Evolutionary conservation across 1,284 basidiomycete species (phyloP).

Genomic region (Fomitiporia mediterranea): DNA sequence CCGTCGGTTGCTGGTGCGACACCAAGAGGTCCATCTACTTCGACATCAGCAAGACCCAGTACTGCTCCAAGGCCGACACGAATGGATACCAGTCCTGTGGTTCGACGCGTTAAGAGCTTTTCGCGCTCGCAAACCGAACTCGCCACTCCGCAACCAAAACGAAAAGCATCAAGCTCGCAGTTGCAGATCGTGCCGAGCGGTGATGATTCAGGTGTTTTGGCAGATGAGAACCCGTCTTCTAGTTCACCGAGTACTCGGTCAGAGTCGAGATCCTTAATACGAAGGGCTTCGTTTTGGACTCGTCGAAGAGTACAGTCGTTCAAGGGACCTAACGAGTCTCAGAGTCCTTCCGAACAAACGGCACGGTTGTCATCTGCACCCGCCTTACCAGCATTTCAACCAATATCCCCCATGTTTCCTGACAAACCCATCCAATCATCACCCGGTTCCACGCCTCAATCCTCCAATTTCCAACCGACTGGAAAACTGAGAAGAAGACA

Average conservation of each 20-base stretch:
- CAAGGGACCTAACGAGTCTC: slow-evolving; percentile 1
- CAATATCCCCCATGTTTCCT: slow-evolving; percentile 19
- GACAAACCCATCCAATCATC: slow-evolving; percentile 12
- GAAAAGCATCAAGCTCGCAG: neutral
- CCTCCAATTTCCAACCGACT: slow-evolving; percentile 29
- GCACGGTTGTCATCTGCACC: slow-evolving; percentile 5
- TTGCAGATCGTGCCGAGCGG: neutral
- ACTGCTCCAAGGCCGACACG: slow-evolving; percentile 13
- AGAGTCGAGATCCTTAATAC: slow-evolving; percentile 9
- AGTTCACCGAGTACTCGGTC: neutral
- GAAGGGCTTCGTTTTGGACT: slow-evolving; percentile 19
- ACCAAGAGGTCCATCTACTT: slow-evolving; percentile 30
- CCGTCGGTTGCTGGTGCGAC: slow-evolving; percentile 29
- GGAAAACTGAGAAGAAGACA: slow-evolving; percentile 45
- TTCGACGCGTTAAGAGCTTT: slow-evolving; percentile 47
- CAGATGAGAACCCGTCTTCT: neutral
- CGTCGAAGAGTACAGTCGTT: slow-evolving; percentile 19
- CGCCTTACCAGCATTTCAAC: slow-evolving; percentile 14
- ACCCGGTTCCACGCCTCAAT: slow-evolving; percentile 22
- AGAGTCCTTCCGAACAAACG: neutral
- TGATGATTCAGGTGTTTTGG: neutral
- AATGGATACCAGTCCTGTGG: slow-evolving; percentile 16
- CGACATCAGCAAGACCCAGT: slow-evolving; percentile 26
- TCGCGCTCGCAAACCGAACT: slow-evolving; percentile 3
- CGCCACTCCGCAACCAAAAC: neutral